These are phyloP conservation scores for Athelia psychrophila DNA, from an alignment of 1,284 basidiomycete species.

Conservation along the genomic window DNA sequence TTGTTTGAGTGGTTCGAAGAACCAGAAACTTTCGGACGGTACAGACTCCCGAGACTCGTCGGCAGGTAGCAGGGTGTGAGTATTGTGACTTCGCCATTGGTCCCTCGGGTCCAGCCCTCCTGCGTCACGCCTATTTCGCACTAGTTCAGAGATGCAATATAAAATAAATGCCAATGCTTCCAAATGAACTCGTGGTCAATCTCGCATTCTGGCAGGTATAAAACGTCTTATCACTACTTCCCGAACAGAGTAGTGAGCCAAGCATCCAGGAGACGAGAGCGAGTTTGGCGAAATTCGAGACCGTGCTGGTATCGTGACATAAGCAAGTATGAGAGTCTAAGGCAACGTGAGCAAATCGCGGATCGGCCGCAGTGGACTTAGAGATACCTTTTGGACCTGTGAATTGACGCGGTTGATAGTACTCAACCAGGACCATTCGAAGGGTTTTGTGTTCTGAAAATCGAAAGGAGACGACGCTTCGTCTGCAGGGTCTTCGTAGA, in stretches of 20 bases:
- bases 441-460: slow-evolving; percentile 65
- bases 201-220: slow-evolving; percentile 90
- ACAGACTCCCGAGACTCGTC: too few relatives aligned
- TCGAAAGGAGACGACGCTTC: slow-evolving; percentile 56
- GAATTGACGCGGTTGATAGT: slow-evolving; percentile 97
- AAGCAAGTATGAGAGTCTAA: slow-evolving; percentile 86
- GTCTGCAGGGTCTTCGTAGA: slow-evolving; percentile 83
- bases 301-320: slow-evolving; percentile 84
- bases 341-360: background rate
- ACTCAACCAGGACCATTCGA: slow-evolving; percentile 94
- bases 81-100: too few relatives aligned
- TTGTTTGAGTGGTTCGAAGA: too few relatives aligned
- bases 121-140: too few relatives aligned
- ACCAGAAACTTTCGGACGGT: too few relatives aligned
- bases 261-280: slow-evolving; percentile 67
- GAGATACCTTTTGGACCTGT: slow-evolving; percentile 86
- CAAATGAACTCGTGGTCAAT: too few relatives aligned
- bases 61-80: too few relatives aligned
- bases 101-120: too few relatives aligned
- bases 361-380: slow-evolving; percentile 1
- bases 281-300: slow-evolving; percentile 48
- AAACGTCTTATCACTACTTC: slow-evolving; percentile 89
- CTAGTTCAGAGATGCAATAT: too few relatives aligned
- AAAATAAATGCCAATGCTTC: too few relatives aligned
- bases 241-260: slow-evolving; percentile 73